Percentiles rank a stretch among this genome's conserved stretches.
phyloP scores from a whole-genome alignment of 2,329 filamentous ascomycete species.

The Ascomycota sp. region DNA sequence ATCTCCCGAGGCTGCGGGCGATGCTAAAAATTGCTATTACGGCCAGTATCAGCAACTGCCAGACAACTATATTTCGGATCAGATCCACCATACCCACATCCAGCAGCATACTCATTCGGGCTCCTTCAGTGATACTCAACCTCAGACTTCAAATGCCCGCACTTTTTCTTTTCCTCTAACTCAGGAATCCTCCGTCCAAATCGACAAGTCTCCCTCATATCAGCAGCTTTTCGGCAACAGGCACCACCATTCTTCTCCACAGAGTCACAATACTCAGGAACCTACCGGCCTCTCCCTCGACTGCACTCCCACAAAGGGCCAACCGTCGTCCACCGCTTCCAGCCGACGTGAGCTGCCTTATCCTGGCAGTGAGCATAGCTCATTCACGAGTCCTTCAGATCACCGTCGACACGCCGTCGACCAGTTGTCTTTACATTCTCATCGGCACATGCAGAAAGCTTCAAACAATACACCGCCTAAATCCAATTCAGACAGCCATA shows the following conservation, averaged over 20 bases:
- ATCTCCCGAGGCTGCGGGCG: constrained; percentile 13
- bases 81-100: constrained; percentile 8
- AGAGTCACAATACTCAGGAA: constrained; percentile 17
- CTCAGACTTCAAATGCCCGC: constrained; percentile 7
- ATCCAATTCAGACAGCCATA: constrained; percentile 11
- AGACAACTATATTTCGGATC: constrained; percentile 7
- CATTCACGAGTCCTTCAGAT: constrained; percentile 21
- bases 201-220: constrained; percentile 15
- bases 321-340: constrained; percentile 16
- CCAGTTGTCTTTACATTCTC: constrained; percentile 12
- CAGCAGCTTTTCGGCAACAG: constrained; percentile 18
- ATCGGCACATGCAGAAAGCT: constrained; percentile 7
- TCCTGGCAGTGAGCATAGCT: constrained; percentile 20
- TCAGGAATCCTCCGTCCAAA: constrained; percentile 16
- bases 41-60: constrained; percentile 10
- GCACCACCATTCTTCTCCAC: constrained; percentile 17
- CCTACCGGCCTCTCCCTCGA: constrained; percentile 15
- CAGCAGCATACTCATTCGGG: constrained; percentile 5
- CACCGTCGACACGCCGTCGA: constrained; percentile 17
- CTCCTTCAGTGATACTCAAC: constrained; percentile 7
- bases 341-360: constrained; percentile 19
- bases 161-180: constrained; percentile 7
- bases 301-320: constrained; percentile 31
- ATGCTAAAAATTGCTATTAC: constrained; percentile 8
- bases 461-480: constrained; percentile 9